These are phyloP conservation scores for Sporisorium iseilematis-ciliati DNA, from an alignment of 1,284 basidiomycete genomes.

Conservation along the genomic window DNA sequence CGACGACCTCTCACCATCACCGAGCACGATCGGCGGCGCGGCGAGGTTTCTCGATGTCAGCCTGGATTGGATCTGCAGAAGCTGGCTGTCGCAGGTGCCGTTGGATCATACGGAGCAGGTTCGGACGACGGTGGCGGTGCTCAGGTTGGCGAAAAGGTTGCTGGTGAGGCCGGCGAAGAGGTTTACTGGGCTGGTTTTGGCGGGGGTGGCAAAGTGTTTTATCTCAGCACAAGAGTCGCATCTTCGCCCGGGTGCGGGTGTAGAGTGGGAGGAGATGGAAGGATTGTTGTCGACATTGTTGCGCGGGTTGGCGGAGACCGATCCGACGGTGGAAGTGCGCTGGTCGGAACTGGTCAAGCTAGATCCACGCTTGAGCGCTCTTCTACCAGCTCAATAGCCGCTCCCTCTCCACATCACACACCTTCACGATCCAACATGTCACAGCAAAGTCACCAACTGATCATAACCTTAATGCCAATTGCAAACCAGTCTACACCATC, in stretches of 20 bases:
- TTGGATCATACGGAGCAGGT: constrained; percentile 26
- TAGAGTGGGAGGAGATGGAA: constrained; percentile 15
- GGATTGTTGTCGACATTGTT: constrained; percentile 6
- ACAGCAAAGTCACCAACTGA: neutral
- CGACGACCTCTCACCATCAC: constrained; percentile 10
- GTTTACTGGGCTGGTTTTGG: constrained; percentile 4
- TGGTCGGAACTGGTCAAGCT: constrained; percentile 23
- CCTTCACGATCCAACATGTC: neutral
- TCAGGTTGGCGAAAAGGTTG: constrained; percentile 10
- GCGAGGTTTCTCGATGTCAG: constrained; percentile 30
- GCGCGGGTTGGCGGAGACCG: neutral
- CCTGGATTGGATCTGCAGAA: constrained; percentile 35
- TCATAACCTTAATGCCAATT: neutral
- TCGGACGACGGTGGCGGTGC: neutral
- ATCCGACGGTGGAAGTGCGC: constrained; percentile 7
- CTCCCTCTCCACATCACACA: neutral
- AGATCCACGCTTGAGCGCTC: constrained; percentile 13
- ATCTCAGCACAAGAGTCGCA: constrained; percentile 21
- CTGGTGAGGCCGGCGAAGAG: neutral
- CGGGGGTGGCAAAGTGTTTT: constrained; percentile 23
- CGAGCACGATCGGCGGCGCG: constrained; percentile 1
- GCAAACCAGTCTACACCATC: neutral
- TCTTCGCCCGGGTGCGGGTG: neutral
- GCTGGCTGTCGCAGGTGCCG: constrained; percentile 13
- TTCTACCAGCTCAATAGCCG: neutral